These are phyloP conservation scores for Cymbopogon citratus DNA, from an alignment of 176 grass and related monocot genomes.

Conservation along the genomic window DNA sequence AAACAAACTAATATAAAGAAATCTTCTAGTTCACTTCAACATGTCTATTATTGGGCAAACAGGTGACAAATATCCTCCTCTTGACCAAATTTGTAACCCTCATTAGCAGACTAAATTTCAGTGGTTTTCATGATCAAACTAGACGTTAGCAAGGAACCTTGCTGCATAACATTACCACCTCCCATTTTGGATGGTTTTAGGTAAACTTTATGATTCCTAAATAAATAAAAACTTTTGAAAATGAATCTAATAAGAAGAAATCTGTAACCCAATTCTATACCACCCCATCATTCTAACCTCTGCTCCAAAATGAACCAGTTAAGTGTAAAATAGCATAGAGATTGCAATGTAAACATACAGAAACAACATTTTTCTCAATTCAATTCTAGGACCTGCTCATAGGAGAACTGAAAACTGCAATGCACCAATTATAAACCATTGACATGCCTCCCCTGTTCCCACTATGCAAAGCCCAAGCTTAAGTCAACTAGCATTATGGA, in stretches of 20 bases:
- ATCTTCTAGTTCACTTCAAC: background rate
- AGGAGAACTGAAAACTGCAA: background rate
- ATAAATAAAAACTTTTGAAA: background rate
- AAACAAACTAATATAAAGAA: background rate
- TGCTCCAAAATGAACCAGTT: background rate
- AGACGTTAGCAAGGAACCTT: background rate
- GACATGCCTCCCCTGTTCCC: background rate
- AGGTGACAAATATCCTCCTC: background rate
- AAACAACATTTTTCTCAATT: background rate
- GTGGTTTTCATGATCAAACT: background rate
- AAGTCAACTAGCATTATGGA: background rate
- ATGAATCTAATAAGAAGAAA: background rate
- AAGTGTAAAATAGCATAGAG: background rate
- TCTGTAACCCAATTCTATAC: background rate
- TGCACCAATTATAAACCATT: background rate
- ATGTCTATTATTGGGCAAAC: slow-evolving; percentile 4
- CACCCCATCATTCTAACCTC: background rate
- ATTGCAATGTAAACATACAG: background rate
- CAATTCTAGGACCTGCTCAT: background rate
- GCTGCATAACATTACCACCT: background rate
- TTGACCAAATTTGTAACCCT: background rate
- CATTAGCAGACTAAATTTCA: background rate
- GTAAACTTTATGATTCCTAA: background rate
- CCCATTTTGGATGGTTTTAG: background rate
- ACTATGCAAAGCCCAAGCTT: background rate